Percentiles rank a stretch among this genome's conserved stretches.
These are phyloP conservation scores for Yamadazyma spencermartinsiae DNA, from an alignment of 1,139 yeast species.

Conservation along the genomic window DNA sequence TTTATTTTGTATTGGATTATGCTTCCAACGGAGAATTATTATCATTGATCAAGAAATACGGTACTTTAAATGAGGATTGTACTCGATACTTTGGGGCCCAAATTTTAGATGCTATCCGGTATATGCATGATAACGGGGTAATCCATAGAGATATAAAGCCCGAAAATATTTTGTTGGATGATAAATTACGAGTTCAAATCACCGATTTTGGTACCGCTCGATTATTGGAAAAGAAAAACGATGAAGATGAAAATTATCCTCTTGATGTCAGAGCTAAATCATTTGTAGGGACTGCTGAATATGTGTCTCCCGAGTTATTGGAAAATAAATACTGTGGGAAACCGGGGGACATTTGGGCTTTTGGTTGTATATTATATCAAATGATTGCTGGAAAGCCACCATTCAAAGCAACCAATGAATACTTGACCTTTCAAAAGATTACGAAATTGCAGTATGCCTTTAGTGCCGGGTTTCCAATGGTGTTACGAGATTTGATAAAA, in stretches of 20 bases:
- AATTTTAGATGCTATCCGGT: conserved; percentile 61
- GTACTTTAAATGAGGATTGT: conserved; percentile 76
- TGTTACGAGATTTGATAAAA: conserved; percentile 49
- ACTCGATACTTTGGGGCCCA: conserved; percentile 71
- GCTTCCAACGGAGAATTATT: conserved; percentile 93
- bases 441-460: conserved; percentile 65
- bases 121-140: conserved; percentile 73
- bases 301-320: conserved; percentile 74
- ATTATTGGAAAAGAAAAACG: conserved; percentile 48
- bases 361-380: conserved; percentile 77
- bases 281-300: conserved; percentile 85
- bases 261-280: conserved; percentile 59
- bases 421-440: conserved; percentile 57
- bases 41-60: conserved; percentile 72
- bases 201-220: conserved; percentile 85
- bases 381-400: conserved; percentile 79
- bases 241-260: conserved; percentile 41
- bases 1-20: conserved; percentile 89
- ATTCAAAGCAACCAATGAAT: conserved; percentile 74
- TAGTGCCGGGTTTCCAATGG: conserved; percentile 50
- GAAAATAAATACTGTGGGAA: conserved; percentile 70
- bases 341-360: conserved; percentile 80
- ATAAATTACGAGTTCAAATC: conserved; percentile 65
- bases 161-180: conserved; percentile 68
- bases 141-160: conserved; percentile 83